These are phyloP conservation scores for Kwoniella bestiolae DNA, from an alignment of 768 basidiomycete species.

Conservation along the genomic window DNA sequence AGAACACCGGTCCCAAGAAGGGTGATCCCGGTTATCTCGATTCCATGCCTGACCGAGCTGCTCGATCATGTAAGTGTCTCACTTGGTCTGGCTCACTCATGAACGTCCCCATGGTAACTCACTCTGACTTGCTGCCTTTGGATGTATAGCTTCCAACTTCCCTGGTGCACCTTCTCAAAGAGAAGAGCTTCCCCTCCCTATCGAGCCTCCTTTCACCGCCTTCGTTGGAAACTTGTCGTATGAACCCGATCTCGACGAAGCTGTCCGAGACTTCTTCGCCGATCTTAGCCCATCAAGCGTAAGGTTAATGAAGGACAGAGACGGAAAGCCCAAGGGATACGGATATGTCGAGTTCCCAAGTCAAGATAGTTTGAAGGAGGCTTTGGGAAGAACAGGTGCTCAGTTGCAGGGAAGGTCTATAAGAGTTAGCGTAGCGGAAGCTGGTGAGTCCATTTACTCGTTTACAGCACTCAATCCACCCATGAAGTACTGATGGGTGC, in stretches of 20 bases:
- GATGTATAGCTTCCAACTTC: conserved; percentile 26
- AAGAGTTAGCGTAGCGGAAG: conserved; percentile 92
- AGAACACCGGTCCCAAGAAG: conserved; percentile 47
- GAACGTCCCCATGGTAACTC: too few relatives aligned
- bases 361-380: conserved; percentile 82
- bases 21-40: conserved; percentile 58
- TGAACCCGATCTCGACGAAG: conserved; percentile 80
- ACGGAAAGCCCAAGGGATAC: conserved; percentile 96
- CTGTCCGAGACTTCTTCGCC: conserved; percentile 75
- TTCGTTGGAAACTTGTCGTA: conserved; percentile 95
- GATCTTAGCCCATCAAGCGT: conserved; percentile 71
- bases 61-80: conserved; percentile 29
- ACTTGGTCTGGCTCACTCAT: too few relatives aligned
- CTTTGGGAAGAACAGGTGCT: conserved; percentile 72
- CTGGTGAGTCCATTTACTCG: conserved; percentile 68
- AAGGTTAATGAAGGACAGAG: conserved; percentile 86
- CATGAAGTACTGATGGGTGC: background rate
- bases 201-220: conserved; percentile 91
- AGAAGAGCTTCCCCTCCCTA: conserved; percentile 95
- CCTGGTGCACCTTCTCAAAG: conserved; percentile 63
- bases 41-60: conserved; percentile 51
- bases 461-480: conserved; percentile 17
- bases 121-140: background rate
- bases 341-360: conserved; percentile 96
- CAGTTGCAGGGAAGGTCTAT: conserved; percentile 76